A percentile compares a stretch with the other conserved stretches of the same genome.
phyloP scores from a whole-genome alignment of 305 asterid species.

The Fraxinus platypoda region DNA sequence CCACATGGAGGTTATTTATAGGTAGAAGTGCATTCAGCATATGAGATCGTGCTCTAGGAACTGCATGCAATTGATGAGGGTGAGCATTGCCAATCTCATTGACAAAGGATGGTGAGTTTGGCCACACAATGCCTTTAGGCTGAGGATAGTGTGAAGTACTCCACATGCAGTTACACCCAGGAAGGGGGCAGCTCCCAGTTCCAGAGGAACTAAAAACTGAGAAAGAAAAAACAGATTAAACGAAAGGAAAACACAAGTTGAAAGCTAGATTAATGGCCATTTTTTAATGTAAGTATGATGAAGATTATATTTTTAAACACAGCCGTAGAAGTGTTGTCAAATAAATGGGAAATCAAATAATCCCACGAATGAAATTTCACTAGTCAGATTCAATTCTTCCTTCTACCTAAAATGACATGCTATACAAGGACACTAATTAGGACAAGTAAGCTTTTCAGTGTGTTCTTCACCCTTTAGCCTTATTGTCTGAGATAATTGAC shows the following conservation, averaged over 20 bases:
- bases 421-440: background rate
- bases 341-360: background rate
- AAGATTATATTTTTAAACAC: background rate
- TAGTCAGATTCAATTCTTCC: background rate
- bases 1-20: conserved; percentile 74
- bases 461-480: background rate
- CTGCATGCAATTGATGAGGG: conserved; percentile 71
- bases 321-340: background rate
- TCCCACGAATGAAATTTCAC: background rate
- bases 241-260: conserved; percentile 5
- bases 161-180: conserved; percentile 85
- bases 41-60: conserved; percentile 72
- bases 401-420: background rate
- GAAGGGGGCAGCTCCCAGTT: conserved; percentile 72
- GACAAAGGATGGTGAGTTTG: conserved; percentile 73
- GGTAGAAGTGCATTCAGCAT: conserved; percentile 59
- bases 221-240: conserved; percentile 11
- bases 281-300: background rate
- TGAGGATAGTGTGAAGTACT: conserved; percentile 65
- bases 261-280: background rate
- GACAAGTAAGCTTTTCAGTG: background rate
- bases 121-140: conserved; percentile 73
- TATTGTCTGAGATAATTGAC: background rate
- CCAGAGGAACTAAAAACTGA: conserved; percentile 70
- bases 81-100: conserved; percentile 61